phyloP scores from a whole-genome alignment of 805 yeast genomes.

The Diddensiella transvaalensis region DNA sequence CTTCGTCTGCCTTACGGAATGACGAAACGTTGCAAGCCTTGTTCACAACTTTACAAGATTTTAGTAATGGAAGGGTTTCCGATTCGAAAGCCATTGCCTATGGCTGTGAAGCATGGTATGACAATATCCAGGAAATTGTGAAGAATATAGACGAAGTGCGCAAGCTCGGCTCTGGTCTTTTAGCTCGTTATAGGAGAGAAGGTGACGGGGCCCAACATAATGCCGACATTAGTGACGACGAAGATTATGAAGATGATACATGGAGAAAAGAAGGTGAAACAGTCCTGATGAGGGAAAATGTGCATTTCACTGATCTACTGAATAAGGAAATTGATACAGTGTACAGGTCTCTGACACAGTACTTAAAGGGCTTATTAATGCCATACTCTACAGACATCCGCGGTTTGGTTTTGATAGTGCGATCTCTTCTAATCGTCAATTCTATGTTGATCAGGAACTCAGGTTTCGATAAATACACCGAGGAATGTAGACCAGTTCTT shows the following conservation, averaged over 20 bases:
- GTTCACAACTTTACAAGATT: conserved; percentile 4
- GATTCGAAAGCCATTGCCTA: conserved; percentile 3
- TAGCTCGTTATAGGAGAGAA: background rate
- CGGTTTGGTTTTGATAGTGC: conserved; percentile 2
- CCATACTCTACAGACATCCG: background rate
- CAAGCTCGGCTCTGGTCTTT: conserved; percentile 1
- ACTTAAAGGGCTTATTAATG: background rate
- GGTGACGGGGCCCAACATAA: background rate
- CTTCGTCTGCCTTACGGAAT: background rate
- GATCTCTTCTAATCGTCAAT: conserved; percentile 5
- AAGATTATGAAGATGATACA: conserved; percentile 14
- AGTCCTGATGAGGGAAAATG: background rate
- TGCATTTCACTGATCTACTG: background rate
- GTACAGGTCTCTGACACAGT: background rate
- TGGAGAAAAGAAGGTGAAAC: conserved; percentile 10
- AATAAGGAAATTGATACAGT: background rate
- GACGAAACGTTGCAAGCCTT: conserved; percentile 1
- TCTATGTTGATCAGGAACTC: background rate
- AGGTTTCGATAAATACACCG: background rate
- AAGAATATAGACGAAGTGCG: conserved; percentile 6
- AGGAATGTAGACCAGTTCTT: background rate
- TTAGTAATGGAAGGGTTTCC: conserved; percentile 7
- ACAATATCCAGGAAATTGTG: background rate
- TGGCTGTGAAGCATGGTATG: background rate
- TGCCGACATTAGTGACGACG: conserved; percentile 11